These are phyloP conservation scores for Periglandula ipomoeae DNA, from an alignment of 2,329 filamentous ascomycete species.

Conservation along the genomic window DNA sequence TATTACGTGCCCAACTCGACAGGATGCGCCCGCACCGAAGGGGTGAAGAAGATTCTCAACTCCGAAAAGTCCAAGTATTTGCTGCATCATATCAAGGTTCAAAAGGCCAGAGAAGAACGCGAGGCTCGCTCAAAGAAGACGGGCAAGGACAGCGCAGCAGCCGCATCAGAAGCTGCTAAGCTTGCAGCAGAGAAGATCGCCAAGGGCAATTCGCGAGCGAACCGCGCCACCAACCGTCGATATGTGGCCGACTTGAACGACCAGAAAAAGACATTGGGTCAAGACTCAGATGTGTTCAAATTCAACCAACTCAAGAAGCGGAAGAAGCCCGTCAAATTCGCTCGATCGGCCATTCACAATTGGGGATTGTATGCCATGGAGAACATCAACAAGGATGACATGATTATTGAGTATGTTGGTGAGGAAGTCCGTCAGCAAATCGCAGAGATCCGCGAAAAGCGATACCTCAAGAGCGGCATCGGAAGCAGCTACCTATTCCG, in stretches of 20 bases:
- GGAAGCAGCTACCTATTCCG: slow-evolving; percentile 96
- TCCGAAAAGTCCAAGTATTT: slow-evolving; percentile 97
- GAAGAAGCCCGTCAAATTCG: slow-evolving; percentile 98
- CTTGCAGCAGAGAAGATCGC: slow-evolving; percentile 72
- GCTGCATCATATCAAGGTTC: slow-evolving; percentile 93
- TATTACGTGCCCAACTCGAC: slow-evolving; percentile 80
- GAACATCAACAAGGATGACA: slow-evolving; percentile 92
- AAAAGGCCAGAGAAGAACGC: slow-evolving; percentile 84
- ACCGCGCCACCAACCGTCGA: slow-evolving; percentile 90
- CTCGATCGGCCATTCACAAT: slow-evolving; percentile 94
- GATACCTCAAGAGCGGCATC: slow-evolving; percentile 92
- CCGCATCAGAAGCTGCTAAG: slow-evolving; percentile 61
- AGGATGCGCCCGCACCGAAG: slow-evolving; percentile 84
- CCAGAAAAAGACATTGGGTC: slow-evolving; percentile 76
- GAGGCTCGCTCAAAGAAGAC: slow-evolving; percentile 63
- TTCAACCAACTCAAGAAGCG: slow-evolving; percentile 99
- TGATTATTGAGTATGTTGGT: slow-evolving; percentile 99
- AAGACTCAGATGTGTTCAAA: slow-evolving; percentile 82
- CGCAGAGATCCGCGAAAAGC: slow-evolving; percentile 86
- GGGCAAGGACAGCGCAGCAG: slow-evolving; percentile 54
- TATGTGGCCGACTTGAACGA: slow-evolving; percentile 92
- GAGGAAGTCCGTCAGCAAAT: slow-evolving; percentile 96
- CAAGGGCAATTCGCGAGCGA: slow-evolving; percentile 85
- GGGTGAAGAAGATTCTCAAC: slow-evolving; percentile 90
- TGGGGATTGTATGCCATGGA: slow-evolving; percentile 98